A percentile compares a stretch with the other conserved stretches of the same genome.
Evolutionary conservation across 225 moss, liverwort and hornwort species (phyloP).

Genomic region (Rhytidiadelphus loreus): DNA sequence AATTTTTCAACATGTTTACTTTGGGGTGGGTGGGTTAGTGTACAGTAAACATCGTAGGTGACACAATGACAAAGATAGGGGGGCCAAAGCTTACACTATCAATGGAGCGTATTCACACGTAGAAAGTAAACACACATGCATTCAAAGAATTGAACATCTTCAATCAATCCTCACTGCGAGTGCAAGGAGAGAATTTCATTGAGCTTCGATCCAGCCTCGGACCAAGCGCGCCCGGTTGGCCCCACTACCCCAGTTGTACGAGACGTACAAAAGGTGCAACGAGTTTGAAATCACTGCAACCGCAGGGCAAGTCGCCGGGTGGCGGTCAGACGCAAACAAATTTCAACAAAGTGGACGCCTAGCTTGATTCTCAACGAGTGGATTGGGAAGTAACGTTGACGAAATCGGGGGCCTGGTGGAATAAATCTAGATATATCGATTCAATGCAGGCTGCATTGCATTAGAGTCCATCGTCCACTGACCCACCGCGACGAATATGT

Average conservation of each 20-base stretch:
- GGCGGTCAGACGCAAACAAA: not conserved
- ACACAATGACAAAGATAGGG: not conserved
- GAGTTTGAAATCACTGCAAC: not conserved
- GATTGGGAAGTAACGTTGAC: not conserved
- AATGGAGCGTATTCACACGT: too few relatives aligned
- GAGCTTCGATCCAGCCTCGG: not conserved
- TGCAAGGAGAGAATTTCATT: not conserved
- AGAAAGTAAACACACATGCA: not conserved
- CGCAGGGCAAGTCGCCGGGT: not conserved
- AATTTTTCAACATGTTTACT: not conserved
- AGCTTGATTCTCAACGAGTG: too few relatives aligned
- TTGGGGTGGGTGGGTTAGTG: not conserved
- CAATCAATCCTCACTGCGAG: not conserved
- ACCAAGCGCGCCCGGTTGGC: not conserved
- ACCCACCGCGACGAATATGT: not conserved
- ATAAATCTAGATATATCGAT: not conserved
- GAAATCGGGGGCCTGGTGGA: not conserved
- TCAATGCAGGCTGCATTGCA: not conserved
- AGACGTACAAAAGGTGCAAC: not conserved
- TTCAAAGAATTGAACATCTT: not conserved
- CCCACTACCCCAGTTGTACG: not conserved
- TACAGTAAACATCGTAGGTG: not conserved
- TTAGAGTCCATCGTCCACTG: not conserved
- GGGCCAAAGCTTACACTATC: not conserved
- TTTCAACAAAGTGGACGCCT: not conserved